Evolutionary conservation across 2,329 filamentous ascomycete species (phyloP).

Genomic region (Phaeoacremonium minimum): DNA sequence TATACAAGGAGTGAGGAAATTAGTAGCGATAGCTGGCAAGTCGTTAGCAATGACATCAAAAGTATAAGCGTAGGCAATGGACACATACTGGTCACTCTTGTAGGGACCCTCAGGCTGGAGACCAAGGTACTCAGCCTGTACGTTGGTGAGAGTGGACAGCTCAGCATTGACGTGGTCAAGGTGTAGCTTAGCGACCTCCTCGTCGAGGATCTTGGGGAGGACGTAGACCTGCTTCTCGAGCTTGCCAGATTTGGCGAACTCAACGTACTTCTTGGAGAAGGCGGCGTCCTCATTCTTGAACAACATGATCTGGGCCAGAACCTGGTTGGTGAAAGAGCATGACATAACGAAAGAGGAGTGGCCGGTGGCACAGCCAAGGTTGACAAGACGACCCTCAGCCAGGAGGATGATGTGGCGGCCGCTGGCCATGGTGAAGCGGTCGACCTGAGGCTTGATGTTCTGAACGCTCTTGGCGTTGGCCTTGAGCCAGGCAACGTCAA

Average conservation of each 20-base stretch:
- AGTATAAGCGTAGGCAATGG: not conserved
- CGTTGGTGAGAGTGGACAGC: slow-evolving; percentile 77
- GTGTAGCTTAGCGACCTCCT: slow-evolving; percentile 96
- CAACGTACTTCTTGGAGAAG: slow-evolving; percentile 90
- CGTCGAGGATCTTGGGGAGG: slow-evolving; percentile 96
- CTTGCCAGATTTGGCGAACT: slow-evolving; percentile 91
- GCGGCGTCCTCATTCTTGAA: slow-evolving; percentile 87
- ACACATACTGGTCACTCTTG: slow-evolving; percentile 85
- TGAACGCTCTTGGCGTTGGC: slow-evolving; percentile 86
- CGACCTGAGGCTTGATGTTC: slow-evolving; percentile 99
- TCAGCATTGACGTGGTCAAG: slow-evolving; percentile 91
- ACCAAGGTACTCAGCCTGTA: slow-evolving; percentile 93
- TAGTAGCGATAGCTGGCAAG: slow-evolving; percentile 63
- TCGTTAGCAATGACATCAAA: not conserved
- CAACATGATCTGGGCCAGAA: slow-evolving; percentile 97
- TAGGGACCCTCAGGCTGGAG: slow-evolving; percentile 82
- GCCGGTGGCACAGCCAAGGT: slow-evolving; percentile 97
- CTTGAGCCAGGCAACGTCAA: slow-evolving; percentile 99
- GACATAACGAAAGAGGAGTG: slow-evolving; percentile 99
- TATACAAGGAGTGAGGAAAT: slow-evolving; percentile 24
- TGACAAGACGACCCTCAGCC: slow-evolving; percentile 97
- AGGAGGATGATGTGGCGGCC: slow-evolving; percentile 98
- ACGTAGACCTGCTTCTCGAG: slow-evolving; percentile 92
- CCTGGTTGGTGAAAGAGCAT: slow-evolving; percentile 99
- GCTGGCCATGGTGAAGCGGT: slow-evolving; percentile 91